Conservation (phyloP, 2,329 filamentous ascomycete species). For the Fusarium protoensiforme region DNA sequence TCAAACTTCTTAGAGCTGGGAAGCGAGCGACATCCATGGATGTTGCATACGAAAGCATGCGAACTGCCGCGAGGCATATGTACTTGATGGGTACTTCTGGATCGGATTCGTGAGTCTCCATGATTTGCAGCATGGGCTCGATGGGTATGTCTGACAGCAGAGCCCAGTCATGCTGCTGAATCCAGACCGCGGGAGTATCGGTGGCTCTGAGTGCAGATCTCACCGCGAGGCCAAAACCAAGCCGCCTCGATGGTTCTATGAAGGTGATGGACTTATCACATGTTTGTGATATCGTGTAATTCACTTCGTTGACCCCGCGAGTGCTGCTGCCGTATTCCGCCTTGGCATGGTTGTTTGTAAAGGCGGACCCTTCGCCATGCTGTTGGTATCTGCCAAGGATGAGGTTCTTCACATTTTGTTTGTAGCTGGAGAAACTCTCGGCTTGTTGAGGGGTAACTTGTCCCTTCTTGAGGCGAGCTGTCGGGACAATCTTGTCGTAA, state of each 20-base stretch:
- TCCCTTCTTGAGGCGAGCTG: constrained; percentile 64
- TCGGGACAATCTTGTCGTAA: constrained; percentile 58
- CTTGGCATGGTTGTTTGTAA: constrained; percentile 32
- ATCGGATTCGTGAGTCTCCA: constrained; percentile 51
- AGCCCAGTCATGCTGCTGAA: constrained; percentile 69
- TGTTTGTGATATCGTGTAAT: constrained; percentile 50
- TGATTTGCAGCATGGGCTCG: constrained; percentile 55
- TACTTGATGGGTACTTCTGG: constrained; percentile 58
- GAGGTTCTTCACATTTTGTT: constrained; percentile 57
- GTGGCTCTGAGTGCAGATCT: constrained; percentile 60
- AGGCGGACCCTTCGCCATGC: background rate
- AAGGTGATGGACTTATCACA: constrained; percentile 55
- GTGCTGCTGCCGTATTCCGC: constrained; percentile 62
- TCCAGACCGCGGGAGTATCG: constrained; percentile 64
- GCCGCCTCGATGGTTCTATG: constrained; percentile 58
- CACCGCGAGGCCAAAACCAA: constrained; percentile 66
- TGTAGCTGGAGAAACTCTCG: constrained; percentile 55
- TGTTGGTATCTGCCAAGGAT: constrained; percentile 35
- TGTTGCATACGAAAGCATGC: constrained; percentile 62
- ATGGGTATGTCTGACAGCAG: constrained; percentile 59
- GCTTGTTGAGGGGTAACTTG: constrained; percentile 60
- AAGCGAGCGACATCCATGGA: constrained; percentile 59
- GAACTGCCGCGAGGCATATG: constrained; percentile 62
- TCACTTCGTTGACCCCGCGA: constrained; percentile 48
- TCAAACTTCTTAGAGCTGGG: constrained; percentile 54